phyloP scores from a whole-genome alignment of 257 asterid species.

The Solanum verrucosum region DNA sequence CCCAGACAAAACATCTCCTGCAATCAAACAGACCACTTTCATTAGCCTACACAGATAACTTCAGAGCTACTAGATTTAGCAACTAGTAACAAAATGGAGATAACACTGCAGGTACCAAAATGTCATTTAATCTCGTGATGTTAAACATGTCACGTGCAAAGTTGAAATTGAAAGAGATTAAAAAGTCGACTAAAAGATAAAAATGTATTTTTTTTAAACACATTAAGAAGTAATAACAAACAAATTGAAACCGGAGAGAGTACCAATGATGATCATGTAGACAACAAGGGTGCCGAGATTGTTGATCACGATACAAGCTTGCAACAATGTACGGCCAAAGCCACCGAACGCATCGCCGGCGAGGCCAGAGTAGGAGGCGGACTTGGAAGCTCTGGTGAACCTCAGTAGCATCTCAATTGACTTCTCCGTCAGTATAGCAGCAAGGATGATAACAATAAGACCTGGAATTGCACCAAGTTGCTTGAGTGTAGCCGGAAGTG shows the following conservation, averaged over 20 bases:
- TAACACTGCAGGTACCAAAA: not conserved
- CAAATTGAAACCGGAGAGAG: not conserved
- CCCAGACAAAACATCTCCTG: slow-evolving; percentile 89
- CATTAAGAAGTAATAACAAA: not conserved
- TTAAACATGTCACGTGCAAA: no score
- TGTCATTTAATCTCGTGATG: not conserved
- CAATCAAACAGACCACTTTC: slow-evolving; percentile 7
- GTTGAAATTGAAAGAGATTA: not conserved
- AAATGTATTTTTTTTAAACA: not conserved
- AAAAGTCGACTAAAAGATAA: not conserved
- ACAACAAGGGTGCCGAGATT: slow-evolving; percentile 75
- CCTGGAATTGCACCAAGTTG: slow-evolving; percentile 74
- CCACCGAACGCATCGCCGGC: slow-evolving; percentile 60
- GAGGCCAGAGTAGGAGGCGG: slow-evolving; percentile 55
- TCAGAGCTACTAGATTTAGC: not conserved
- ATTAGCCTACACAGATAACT: not conserved
- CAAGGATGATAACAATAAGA: slow-evolving; percentile 45
- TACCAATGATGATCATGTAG: slow-evolving; percentile 82
- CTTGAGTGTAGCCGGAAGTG: slow-evolving; percentile 76
- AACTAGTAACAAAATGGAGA: not conserved
- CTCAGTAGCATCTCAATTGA: slow-evolving; percentile 68
- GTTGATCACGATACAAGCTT: slow-evolving; percentile 57
- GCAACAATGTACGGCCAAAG: slow-evolving; percentile 54
- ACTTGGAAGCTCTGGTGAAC: slow-evolving; percentile 59
- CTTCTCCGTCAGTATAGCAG: slow-evolving; percentile 64